Evolutionary conservation across 306 rosid genomes (phyloP).

Genomic region (Sicyos baderoa): DNA sequence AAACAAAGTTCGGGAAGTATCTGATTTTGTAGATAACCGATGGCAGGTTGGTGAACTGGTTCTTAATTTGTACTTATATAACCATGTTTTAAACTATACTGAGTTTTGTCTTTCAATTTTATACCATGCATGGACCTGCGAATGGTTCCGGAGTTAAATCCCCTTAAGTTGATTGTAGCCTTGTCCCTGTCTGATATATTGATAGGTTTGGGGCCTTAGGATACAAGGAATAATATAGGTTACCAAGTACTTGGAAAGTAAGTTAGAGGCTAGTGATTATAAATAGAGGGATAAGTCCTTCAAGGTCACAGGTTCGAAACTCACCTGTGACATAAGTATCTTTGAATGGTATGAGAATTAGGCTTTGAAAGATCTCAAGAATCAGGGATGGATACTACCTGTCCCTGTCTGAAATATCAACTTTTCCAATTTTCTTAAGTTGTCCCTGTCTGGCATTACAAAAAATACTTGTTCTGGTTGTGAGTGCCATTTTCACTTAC

Average conservation of each 20-base stretch:
- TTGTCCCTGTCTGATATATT: neutral
- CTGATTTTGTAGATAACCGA: slow-evolving; percentile 65
- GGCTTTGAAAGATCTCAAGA: too few relatives aligned
- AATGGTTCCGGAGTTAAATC: neutral
- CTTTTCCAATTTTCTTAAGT: too few relatives aligned
- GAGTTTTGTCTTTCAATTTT: neutral
- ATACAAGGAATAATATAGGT: too few relatives aligned
- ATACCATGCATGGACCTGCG: neutral
- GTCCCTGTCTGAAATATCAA: neutral
- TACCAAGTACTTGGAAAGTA: too few relatives aligned
- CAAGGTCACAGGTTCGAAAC: too few relatives aligned
- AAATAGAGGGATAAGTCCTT: too few relatives aligned
- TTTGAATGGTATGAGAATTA: too few relatives aligned
- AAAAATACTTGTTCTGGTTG: neutral
- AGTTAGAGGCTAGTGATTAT: too few relatives aligned
- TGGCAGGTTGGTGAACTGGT: slow-evolving; percentile 59
- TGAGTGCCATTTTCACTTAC: neutral
- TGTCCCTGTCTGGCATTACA: too few relatives aligned
- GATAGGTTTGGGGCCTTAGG: too few relatives aligned
- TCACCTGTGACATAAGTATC: too few relatives aligned
- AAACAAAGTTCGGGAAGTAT: slow-evolving; percentile 72
- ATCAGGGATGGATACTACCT: too few relatives aligned
- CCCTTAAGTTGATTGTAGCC: neutral
- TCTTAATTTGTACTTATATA: neutral
- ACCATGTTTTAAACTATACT: neutral